phyloP scores from a whole-genome alignment of 2,329 filamentous ascomycete genomes.

The Aureobasidium melanogenum region DNA sequence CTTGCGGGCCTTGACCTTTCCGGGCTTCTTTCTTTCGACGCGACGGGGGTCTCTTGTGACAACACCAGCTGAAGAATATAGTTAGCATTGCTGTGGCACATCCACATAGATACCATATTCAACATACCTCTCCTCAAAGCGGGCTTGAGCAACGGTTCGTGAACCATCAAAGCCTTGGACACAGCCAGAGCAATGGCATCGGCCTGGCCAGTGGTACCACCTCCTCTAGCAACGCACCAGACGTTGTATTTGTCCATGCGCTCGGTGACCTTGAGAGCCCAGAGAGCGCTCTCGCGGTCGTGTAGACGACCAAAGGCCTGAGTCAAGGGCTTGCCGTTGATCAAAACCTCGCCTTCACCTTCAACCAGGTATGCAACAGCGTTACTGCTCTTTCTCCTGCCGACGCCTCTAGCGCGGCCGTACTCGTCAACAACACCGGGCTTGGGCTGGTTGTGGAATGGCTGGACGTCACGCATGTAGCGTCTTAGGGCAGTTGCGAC shows the following conservation, averaged over 20 bases:
- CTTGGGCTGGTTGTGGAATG: slow-evolving; percentile 54
- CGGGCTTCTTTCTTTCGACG: slow-evolving; percentile 97
- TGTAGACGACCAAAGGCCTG: slow-evolving; percentile 81
- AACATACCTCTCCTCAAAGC: slow-evolving; percentile 77
- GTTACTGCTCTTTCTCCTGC: slow-evolving; percentile 77
- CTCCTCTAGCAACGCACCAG: slow-evolving; percentile 75
- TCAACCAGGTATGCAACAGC: slow-evolving; percentile 85
- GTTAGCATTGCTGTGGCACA: slow-evolving; percentile 34
- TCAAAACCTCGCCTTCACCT: slow-evolving; percentile 77
- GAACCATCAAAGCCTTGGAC: slow-evolving; percentile 76
- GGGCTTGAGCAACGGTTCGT: slow-evolving; percentile 87
- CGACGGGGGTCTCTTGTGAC: slow-evolving; percentile 82
- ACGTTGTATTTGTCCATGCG: slow-evolving; percentile 95
- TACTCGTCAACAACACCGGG: slow-evolving; percentile 62
- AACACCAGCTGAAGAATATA: slow-evolving; percentile 61
- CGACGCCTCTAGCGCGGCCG: slow-evolving; percentile 71
- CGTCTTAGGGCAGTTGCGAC: slow-evolving; percentile 55
- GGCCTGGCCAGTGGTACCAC: slow-evolving; percentile 89
- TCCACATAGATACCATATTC: neutral
- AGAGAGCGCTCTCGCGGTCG: slow-evolving; percentile 88
- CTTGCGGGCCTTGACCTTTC: slow-evolving; percentile 93
- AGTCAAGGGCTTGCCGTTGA: slow-evolving; percentile 82
- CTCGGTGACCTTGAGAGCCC: slow-evolving; percentile 75
- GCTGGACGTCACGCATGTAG: slow-evolving; percentile 69
- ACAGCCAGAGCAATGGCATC: slow-evolving; percentile 88